Percentiles rank a stretch among this genome's conserved stretches.
Evolutionary conservation across 2,329 filamentous ascomycete genomes (phyloP).

Genomic region (Apiospora pterosperma): DNA sequence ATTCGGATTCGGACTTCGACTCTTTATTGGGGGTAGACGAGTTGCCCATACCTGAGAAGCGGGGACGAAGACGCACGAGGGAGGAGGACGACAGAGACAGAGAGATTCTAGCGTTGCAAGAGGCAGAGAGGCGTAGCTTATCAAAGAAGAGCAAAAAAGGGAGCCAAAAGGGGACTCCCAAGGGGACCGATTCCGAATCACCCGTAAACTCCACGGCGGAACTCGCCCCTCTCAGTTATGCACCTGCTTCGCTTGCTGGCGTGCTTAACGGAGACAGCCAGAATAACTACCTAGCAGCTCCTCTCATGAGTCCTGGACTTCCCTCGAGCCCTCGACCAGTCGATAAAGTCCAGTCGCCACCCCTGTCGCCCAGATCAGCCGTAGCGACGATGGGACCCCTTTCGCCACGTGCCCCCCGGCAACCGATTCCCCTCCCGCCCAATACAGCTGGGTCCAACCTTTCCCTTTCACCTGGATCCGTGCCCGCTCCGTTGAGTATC

Average conservation of each 20-base stretch:
- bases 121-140: slow-evolving; percentile 66
- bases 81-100: slow-evolving; percentile 83
- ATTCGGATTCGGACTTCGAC: slow-evolving; percentile 80
- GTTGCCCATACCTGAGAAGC: slow-evolving; percentile 50
- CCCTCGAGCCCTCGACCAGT: slow-evolving; percentile 58
- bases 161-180: slow-evolving; percentile 45
- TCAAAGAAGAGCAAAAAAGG: slow-evolving; percentile 69
- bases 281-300: slow-evolving; percentile 32
- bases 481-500: slow-evolving; percentile 38
- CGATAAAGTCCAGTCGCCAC: slow-evolving; percentile 57
- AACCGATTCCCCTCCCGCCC: slow-evolving; percentile 69
- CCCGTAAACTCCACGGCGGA: slow-evolving; percentile 5
- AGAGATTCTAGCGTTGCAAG: slow-evolving; percentile 62
- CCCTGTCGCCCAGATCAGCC: slow-evolving; percentile 60
- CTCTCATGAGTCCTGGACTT: slow-evolving; percentile 56
- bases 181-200: slow-evolving; percentile 29
- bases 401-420: slow-evolving; percentile 70
- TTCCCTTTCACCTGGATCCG: slow-evolving; percentile 47
- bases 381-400: slow-evolving; percentile 52
- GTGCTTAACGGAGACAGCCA: slow-evolving; percentile 39
- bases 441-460: slow-evolving; percentile 54
- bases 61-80: slow-evolving; percentile 78
- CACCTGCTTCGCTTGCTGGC: slow-evolving; percentile 48
- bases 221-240: neutral
- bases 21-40: slow-evolving; percentile 70